These are phyloP conservation scores for Leishmania amazonensis DNA, from an alignment of 208 protist species.

Conservation along the genomic window DNA sequence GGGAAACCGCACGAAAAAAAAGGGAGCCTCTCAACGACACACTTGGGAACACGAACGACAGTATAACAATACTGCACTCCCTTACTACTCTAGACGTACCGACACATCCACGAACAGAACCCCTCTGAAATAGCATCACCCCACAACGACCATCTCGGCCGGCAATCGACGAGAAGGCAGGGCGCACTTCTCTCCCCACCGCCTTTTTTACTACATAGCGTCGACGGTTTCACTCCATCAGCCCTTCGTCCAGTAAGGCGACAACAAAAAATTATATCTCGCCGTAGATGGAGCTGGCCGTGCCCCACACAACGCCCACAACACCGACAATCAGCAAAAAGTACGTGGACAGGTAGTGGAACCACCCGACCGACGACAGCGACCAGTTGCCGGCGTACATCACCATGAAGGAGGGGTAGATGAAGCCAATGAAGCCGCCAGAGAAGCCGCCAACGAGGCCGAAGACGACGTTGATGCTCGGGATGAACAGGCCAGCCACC, in stretches of 20 bases:
- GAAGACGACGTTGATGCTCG: slow-evolving; percentile 73
- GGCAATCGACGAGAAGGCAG: neutral
- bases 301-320: slow-evolving; percentile 70
- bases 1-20: no score
- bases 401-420: slow-evolving; percentile 71
- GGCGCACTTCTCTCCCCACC: neutral
- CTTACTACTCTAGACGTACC: no score
- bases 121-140: no score
- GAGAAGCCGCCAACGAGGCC: slow-evolving; percentile 69
- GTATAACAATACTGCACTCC: no score
- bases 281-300: slow-evolving; percentile 54
- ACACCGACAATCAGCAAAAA: slow-evolving; percentile 62
- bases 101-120: no score
- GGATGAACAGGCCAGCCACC: slow-evolving; percentile 72
- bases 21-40: no score
- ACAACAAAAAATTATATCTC: slow-evolving; percentile 12
- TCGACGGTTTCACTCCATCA: neutral
- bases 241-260: no score
- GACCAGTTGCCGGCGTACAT: slow-evolving; percentile 70
- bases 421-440: slow-evolving; percentile 75
- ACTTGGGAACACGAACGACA: no score
- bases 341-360: slow-evolving; percentile 63
- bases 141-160: neutral
- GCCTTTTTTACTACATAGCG: neutral
- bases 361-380: slow-evolving; percentile 41